Base-by-base conservation (phyloP, 2,329 filamentous ascomycete genomes). In the Penicillium sp. region DNA sequence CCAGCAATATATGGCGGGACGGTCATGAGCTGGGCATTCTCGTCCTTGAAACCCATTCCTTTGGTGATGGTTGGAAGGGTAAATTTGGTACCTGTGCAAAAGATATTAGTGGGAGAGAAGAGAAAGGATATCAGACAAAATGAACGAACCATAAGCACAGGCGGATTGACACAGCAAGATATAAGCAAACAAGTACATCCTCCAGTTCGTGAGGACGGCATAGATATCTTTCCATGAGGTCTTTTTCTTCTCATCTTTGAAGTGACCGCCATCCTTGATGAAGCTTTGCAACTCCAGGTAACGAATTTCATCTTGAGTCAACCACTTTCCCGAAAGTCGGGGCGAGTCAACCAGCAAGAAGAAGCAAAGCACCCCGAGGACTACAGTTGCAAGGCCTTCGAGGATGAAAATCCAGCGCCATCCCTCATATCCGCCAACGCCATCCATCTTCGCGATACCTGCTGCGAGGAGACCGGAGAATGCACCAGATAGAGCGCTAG, bases 361-460 rank as follows among this genome's bases (percentile, higher is more conserved):
- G 45, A 65, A 70, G 14, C 64, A 62, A 1, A 55, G 29, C 7
- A 63, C 41, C 2, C 65, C 67, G 4, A 70, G 51, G 3, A 66
- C 36, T 4, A 68, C 51, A 7, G 66, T 71, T 8, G 59, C 51
- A 4, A 71, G 48, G 3, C 70, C 70, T 47, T 73, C 70, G 6
- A 71, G 52, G 4, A 71, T 65, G 39, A 71, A 69, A 37, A 70
- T 69, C 70, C 69, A 70, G 14, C 67, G 55, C 69, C 69, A 72
- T 14, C 67, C 69, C 12, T 57, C 56, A 26, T 61, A 60, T 0
- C 67, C 66, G 3, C 62, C 65, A 3, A 68, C 57, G 3, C 71
- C 70, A 30, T 68, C 61, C 66, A 74, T 71, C 42, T 67, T 62
- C 2, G 62, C 64, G 25, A 74, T 72, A 1, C 56, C 70, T 39